Conservation (phyloP, 2,329 filamentous ascomycete species). For the Moelleriella libera region DNA sequence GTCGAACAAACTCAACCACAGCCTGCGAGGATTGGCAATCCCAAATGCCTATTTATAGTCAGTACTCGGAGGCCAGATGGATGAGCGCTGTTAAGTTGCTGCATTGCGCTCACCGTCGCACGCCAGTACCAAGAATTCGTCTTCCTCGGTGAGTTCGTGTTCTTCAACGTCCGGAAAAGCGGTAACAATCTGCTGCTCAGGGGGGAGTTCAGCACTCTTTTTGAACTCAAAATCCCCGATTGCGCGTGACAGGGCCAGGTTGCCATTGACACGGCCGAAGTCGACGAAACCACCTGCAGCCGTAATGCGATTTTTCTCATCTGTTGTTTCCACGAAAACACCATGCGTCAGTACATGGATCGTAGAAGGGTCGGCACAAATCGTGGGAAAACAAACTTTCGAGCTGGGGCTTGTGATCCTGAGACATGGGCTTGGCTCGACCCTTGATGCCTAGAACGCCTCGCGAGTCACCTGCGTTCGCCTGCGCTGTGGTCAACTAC, state of each 20-base stretch:
- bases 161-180: slow-evolving; percentile 88
- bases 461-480: slow-evolving; percentile 92
- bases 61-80: too few species aligned
- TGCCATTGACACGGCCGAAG: slow-evolving; percentile 96
- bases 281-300: slow-evolving; percentile 96
- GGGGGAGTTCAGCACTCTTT: slow-evolving; percentile 90
- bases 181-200: slow-evolving; percentile 98
- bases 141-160: slow-evolving; percentile 82
- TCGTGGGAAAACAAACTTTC: slow-evolving; percentile 51
- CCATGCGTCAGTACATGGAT: not conserved
- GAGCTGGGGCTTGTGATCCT: slow-evolving; percentile 97
- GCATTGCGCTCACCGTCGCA: slow-evolving; percentile 59
- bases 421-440: slow-evolving; percentile 92
- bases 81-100: too few species aligned
- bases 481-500: slow-evolving; percentile 34
- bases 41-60: slow-evolving; percentile 66
- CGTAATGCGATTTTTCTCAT: slow-evolving; percentile 89
- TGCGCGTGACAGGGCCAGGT: slow-evolving; percentile 87
- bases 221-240: slow-evolving; percentile 99
- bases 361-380: not conserved
- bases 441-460: slow-evolving; percentile 93
- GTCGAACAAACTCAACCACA: slow-evolving; percentile 89
- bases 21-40: slow-evolving; percentile 98
- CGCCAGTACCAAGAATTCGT: slow-evolving; percentile 88
- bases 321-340: slow-evolving; percentile 26